phyloP scores from a whole-genome alignment of 108 stramenopile genomes.

The Fistulifera solaris region DNA sequence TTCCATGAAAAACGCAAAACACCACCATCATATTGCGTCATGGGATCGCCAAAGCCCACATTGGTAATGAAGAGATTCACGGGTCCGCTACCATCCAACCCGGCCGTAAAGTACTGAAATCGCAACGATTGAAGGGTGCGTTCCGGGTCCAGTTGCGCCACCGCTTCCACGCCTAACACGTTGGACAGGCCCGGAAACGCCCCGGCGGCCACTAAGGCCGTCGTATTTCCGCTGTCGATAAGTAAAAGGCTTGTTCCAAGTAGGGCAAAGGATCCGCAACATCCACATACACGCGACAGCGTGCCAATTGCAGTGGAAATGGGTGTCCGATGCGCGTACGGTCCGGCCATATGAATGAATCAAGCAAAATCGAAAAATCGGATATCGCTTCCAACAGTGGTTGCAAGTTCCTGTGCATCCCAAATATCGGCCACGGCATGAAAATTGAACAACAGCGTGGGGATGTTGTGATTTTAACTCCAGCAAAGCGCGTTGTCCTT shows the following conservation, averaged over 20 bases:
- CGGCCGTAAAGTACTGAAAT: slow-evolving; percentile 58
- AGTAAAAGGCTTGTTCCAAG: slow-evolving; percentile 23
- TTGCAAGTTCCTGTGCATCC: slow-evolving; percentile 87
- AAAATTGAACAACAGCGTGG: too few species aligned
- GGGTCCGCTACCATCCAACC: slow-evolving; percentile 43
- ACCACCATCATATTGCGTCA: slow-evolving; percentile 35
- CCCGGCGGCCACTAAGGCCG: slow-evolving; percentile 38
- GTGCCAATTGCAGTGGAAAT: slow-evolving; percentile 11
- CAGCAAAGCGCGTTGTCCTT: too few species aligned
- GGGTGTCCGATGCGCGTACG: slow-evolving; percentile 27
- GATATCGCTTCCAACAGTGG: slow-evolving; percentile 16
- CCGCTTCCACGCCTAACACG: slow-evolving; percentile 46
- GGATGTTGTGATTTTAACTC: too few species aligned
- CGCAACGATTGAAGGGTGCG: slow-evolving; percentile 28
- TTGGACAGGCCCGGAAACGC: slow-evolving; percentile 64
- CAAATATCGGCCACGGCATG: slow-evolving; percentile 84
- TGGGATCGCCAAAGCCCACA: slow-evolving; percentile 51
- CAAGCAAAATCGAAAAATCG: slow-evolving; percentile 16
- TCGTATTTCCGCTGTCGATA: slow-evolving; percentile 15
- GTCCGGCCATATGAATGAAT: slow-evolving; percentile 52
- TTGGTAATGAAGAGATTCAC: slow-evolving; percentile 62
- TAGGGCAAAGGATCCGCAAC: slow-evolving; percentile 44
- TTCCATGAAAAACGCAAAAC: slow-evolving; percentile 17
- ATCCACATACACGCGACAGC: slow-evolving; percentile 38
- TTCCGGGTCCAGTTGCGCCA: background rate